Percentiles rank a stretch among this genome's conserved stretches.
Evolutionary conservation across 1,284 basidiomycete species (phyloP).

Genomic region (Ganoderma leucocontextum): DNA sequence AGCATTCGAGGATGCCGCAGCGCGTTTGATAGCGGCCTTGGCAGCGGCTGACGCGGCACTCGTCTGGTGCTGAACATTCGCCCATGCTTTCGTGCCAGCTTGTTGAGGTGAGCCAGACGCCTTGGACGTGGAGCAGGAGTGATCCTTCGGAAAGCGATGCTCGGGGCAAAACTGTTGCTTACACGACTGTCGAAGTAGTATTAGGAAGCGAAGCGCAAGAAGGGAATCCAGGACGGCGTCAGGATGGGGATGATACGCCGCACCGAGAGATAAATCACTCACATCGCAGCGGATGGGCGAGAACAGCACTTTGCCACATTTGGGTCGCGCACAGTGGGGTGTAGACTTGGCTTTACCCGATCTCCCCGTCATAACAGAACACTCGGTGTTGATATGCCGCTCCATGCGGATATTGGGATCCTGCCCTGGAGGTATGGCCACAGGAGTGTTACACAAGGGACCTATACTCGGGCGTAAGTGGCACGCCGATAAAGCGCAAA

Average conservation of each 20-base stretch:
- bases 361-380: conserved; percentile 71
- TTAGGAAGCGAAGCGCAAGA: background rate
- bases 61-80: conserved; percentile 38
- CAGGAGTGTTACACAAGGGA: conserved; percentile 75
- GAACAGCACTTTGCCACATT: conserved; percentile 77
- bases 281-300: conserved; percentile 78
- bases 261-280: conserved; percentile 13
- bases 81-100: conserved; percentile 25
- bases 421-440: conserved; percentile 74
- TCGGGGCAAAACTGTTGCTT: conserved; percentile 72
- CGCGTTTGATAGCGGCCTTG: conserved; percentile 54
- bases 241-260: background rate
- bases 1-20: conserved; percentile 39
- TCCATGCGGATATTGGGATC: conserved; percentile 84
- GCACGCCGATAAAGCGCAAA: background rate
- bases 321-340: conserved; percentile 66
- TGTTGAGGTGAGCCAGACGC: conserved; percentile 24
- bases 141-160: conserved; percentile 78
- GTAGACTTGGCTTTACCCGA: conserved; percentile 54
- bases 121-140: conserved; percentile 55
- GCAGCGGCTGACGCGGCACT: conserved; percentile 51
- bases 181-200: conserved; percentile 58
- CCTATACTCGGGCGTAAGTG: conserved; percentile 47
- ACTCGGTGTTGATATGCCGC: conserved; percentile 68
- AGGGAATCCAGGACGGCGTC: background rate